A percentile compares a stretch with the other conserved stretches of the same genome.
Evolutionary conservation across 768 basidiomycete genomes (phyloP).

Genomic region (Russula sp.): DNA sequence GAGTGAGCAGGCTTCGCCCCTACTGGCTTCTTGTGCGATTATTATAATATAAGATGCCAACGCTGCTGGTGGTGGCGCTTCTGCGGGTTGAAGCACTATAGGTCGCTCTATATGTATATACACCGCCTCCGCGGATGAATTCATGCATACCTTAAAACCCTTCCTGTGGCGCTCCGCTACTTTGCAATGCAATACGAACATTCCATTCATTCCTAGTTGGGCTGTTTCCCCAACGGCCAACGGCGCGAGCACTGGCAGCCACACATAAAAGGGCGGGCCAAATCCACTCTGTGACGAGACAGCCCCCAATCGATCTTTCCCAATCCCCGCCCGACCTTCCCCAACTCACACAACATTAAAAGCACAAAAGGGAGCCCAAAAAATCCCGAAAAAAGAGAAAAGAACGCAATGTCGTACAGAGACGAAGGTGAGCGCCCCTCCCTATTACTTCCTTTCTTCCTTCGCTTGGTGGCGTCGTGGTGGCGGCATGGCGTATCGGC

Average conservation of each 20-base stretch:
- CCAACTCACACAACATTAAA: neutral
- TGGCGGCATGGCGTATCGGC: neutral
- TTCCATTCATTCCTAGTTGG: constrained; percentile 5
- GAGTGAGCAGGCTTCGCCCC: neutral
- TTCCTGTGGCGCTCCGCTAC: neutral
- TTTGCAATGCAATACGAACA: neutral
- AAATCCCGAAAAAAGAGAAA: neutral
- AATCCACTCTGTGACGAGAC: neutral
- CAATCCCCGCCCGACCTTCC: neutral
- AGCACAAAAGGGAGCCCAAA: too few species aligned
- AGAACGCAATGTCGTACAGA: constrained; percentile 8
- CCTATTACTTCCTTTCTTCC: neutral
- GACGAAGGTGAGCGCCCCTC: constrained; percentile 10
- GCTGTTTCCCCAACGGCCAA: neutral
- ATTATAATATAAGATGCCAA: neutral
- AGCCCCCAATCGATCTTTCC: neutral
- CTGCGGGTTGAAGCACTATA: neutral
- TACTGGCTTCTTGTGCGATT: neutral
- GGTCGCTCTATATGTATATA: neutral
- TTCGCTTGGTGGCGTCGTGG: neutral
- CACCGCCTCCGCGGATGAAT: constrained; percentile 10
- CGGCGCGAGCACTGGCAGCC: neutral
- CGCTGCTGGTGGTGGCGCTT: neutral
- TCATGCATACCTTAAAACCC: neutral
- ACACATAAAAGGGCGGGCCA: constrained; percentile 7